Conservation (phyloP, 2,329 filamentous ascomycete genomes). For the Xylaria sp. region DNA sequence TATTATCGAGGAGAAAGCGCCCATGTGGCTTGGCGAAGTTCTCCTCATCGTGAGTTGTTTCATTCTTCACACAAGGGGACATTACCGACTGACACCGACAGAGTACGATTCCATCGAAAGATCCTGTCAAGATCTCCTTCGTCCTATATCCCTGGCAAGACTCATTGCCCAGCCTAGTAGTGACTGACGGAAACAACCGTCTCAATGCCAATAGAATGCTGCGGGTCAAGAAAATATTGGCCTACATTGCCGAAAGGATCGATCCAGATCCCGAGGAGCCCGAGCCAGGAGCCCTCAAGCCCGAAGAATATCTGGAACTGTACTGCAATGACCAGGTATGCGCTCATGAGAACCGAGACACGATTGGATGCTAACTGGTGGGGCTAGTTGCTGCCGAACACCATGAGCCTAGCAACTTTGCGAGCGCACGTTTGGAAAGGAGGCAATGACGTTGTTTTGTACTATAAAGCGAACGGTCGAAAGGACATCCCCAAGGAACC, state of each 20-base stretch:
- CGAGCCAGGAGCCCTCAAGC: conserved; percentile 64
- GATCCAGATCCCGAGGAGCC: conserved; percentile 68
- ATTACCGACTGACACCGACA: conserved; percentile 39
- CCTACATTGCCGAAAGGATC: conserved; percentile 90
- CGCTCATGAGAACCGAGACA: conserved; percentile 16
- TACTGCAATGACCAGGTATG: conserved; percentile 91
- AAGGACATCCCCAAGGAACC: conserved; percentile 58
- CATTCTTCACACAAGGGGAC: neutral
- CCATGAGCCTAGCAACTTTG: conserved; percentile 92
- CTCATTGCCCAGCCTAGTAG: conserved; percentile 72
- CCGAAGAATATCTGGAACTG: conserved; percentile 92
- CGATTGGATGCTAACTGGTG: conserved; percentile 20
- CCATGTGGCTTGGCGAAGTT: conserved; percentile 90
- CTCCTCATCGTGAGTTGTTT: conserved; percentile 63
- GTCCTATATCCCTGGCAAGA: conserved; percentile 81
- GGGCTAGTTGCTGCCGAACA: conserved; percentile 66
- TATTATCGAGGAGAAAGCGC: conserved; percentile 80
- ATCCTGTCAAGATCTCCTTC: conserved; percentile 96
- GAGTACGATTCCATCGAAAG: conserved; percentile 82
- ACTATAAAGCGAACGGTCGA: conserved; percentile 90
- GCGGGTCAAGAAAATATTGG: conserved; percentile 89
- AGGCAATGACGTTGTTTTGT: conserved; percentile 86
- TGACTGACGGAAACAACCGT: conserved; percentile 80
- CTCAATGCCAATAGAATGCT: conserved; percentile 98
- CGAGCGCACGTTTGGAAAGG: conserved; percentile 93